Base-by-base conservation (phyloP, 371 early-diverging fungal species). In the Mortierella sp. region DNA sequence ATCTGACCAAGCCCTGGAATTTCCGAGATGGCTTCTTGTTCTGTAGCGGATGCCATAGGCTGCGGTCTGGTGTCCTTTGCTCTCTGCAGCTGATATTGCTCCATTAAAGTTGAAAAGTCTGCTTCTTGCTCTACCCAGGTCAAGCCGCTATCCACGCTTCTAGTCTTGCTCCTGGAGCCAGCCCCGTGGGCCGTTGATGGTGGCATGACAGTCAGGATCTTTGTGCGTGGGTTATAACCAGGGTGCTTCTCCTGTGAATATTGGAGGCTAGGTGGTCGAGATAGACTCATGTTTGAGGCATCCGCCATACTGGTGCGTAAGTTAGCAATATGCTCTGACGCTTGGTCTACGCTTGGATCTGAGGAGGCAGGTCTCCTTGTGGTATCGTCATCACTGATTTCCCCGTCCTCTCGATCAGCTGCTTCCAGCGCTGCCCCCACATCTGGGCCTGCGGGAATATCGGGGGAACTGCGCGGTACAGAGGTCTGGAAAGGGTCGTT, bases 321-420 rank as follows among this genome's bases (percentile, higher is more conserved):
- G 46, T 14, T 45, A 21, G 46, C 46, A 13, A 45, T 21, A 9
- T 9, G 19, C 9, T 18, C 26, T 45, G 45, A 9, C 49, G 28
- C 27, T 49, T 45, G 31, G 23, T 38, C 54, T 24, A 39, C 10
- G 16, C 41, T 38, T 19, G 41, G 1, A 2, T n/a, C 41, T 19
- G 54, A 23, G 12, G 30, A 23, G 54, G 18, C 8, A n/a, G 13
- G 7, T 8, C 27, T 52, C 31, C 4, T 26, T 4, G 39, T 21
- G 10, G 23, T 34, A 16, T 53, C 30, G 1, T 73, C 73, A n/a
- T 67, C 68, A 21, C 60, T 73, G 46, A 73, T 62, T 21, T 73
- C 73, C 7, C 73, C 73, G 10, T 73, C 73, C 47, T 73, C 73
- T 27, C 28, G 58, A 24, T 73, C 73, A 7, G 27, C 3, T 16